These are phyloP conservation scores for Phoma sp. DNA, from an alignment of 2,329 filamentous ascomycete species.

Conservation along the genomic window DNA sequence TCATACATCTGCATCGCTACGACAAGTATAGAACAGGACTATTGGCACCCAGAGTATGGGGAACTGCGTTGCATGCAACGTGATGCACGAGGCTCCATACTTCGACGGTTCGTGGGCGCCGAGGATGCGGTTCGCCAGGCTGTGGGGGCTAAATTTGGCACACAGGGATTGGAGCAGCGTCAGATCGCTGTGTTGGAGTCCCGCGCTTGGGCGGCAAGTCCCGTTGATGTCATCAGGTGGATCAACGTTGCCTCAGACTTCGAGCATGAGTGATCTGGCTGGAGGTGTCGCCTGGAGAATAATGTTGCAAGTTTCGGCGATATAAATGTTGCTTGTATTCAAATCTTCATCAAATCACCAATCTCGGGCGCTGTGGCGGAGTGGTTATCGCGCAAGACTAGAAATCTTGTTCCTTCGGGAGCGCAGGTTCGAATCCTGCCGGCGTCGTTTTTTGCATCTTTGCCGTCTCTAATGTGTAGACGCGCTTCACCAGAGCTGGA, in stretches of 20 bases:
- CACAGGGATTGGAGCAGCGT: not conserved
- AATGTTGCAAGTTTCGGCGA: too few relatives aligned
- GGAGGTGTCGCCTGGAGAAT: too few relatives aligned
- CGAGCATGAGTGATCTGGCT: too few relatives aligned
- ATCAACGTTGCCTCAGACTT: too few relatives aligned
- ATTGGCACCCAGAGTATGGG: slow-evolving; percentile 7
- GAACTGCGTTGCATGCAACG: not conserved
- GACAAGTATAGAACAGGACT: slow-evolving; percentile 17
- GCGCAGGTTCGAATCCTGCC: slow-evolving; percentile 50
- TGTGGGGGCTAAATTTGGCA: slow-evolving; percentile 17
- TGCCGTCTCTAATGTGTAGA: not conserved
- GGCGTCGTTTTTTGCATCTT: slow-evolving; percentile 41
- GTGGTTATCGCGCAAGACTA: slow-evolving; percentile 53
- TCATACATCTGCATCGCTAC: not conserved
- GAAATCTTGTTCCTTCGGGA: slow-evolving; percentile 53
- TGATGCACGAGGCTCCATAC: slow-evolving; percentile 10
- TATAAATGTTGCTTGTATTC: too few relatives aligned
- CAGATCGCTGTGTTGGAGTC: not conserved
- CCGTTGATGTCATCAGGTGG: not conserved
- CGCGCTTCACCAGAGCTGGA: too few relatives aligned
- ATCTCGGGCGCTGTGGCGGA: slow-evolving; percentile 45
- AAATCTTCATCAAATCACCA: slow-evolving; percentile 2
- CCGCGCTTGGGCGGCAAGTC: too few relatives aligned
- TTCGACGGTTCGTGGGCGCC: not conserved
- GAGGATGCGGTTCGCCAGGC: slow-evolving; percentile 3